Percentiles rank a stretch among this genome's conserved stretches.
Conservation (phyloP, 148 eudicot species). For the Vaccinium darrowii region DNA sequence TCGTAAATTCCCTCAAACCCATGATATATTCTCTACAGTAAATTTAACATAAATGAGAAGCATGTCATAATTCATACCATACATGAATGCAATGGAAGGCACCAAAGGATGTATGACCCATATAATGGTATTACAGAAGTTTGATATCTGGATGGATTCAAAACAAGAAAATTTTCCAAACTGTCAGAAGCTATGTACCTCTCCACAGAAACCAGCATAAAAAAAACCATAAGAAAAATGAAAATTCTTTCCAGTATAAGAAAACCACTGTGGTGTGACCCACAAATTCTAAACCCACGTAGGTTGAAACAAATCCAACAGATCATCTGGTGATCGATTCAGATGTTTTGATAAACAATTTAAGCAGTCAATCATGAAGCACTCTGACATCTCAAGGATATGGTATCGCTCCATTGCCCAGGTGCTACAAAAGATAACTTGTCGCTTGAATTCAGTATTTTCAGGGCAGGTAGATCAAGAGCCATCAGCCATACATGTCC, state of each 20-base stretch:
- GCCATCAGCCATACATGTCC: background rate
- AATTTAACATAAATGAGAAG: background rate
- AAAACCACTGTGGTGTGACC: background rate
- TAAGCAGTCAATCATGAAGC: constrained; percentile 10
- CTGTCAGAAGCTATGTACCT: background rate
- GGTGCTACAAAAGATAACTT: background rate
- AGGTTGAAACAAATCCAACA: background rate
- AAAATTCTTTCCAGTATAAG: background rate
- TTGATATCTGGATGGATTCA: background rate
- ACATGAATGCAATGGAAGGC: background rate
- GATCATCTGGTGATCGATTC: background rate
- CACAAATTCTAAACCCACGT: background rate
- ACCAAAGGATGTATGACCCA: background rate
- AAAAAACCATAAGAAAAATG: background rate
- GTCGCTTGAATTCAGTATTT: constrained; percentile 5
- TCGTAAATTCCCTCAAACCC: background rate
- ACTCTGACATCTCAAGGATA: background rate
- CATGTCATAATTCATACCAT: background rate
- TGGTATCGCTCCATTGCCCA: background rate
- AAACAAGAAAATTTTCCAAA: background rate
- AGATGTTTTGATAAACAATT: background rate
- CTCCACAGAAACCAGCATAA: background rate
- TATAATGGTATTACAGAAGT: background rate
- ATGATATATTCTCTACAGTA: background rate
- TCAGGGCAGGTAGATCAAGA: background rate